Percentiles rank a stretch among this genome's conserved stretches.
These are phyloP conservation scores for Talaromyces sp. DNA, from an alignment of 2,329 filamentous ascomycete species.

Conservation along the genomic window DNA sequence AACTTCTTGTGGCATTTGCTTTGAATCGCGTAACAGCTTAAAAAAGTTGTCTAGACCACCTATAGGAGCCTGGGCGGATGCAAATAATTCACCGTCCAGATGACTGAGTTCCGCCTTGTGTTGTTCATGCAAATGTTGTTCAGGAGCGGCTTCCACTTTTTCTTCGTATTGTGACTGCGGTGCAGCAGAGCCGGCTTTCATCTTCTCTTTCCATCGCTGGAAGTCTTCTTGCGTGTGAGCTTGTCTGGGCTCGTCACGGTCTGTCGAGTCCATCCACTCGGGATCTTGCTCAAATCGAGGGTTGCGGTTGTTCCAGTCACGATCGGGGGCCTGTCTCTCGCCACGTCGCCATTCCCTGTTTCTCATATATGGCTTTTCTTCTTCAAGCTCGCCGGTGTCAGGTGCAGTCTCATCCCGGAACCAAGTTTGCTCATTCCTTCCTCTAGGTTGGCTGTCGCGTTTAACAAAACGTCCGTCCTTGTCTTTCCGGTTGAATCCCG, in stretches of 20 bases:
- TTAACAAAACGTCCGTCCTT: conserved; percentile 46
- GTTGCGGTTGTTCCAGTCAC: conserved; percentile 47
- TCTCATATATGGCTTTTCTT: conserved; percentile 43
- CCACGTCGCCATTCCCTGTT: conserved; percentile 59
- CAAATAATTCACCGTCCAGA: conserved; percentile 46
- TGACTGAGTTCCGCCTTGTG: conserved; percentile 34
- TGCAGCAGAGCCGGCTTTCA: conserved; percentile 61
- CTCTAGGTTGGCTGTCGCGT: conserved; percentile 60
- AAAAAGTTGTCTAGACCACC: conserved; percentile 76
- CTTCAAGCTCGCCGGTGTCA: conserved; percentile 33
- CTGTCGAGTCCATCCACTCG: conserved; percentile 79
- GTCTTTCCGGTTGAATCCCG: conserved; percentile 40
- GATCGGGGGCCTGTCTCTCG: conserved; percentile 41
- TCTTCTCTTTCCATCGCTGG: conserved; percentile 86
- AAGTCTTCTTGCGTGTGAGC: conserved; percentile 74
- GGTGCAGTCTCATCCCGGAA: conserved; percentile 52
- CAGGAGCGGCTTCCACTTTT: conserved; percentile 35
- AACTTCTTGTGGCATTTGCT: conserved; percentile 30
- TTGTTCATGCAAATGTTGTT: conserved; percentile 13
- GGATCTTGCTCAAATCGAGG: conserved; percentile 68
- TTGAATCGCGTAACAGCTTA: conserved; percentile 50
- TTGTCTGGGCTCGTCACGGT: conserved; percentile 60
- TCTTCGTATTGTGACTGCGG: conserved; percentile 29
- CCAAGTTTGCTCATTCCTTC: conserved; percentile 68
- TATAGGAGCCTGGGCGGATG: conserved; percentile 54